Conservation (phyloP, 805 yeast species). For the Candida ponderosae region DNA sequence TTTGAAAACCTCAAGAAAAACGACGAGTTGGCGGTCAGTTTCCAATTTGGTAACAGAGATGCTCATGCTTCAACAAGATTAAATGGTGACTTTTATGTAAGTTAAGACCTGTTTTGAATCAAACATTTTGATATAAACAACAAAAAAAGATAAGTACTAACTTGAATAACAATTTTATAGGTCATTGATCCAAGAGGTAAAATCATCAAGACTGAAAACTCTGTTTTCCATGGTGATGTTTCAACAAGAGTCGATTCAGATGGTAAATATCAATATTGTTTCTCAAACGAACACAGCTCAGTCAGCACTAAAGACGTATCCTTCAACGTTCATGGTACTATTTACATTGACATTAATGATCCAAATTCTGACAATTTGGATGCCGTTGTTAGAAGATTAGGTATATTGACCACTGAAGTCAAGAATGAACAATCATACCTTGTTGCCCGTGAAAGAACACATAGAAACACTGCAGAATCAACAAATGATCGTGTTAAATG, state of each 20-base stretch:
- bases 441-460: slow-evolving; percentile 93
- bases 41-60: slow-evolving; percentile 91
- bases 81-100: slow-evolving; percentile 48
- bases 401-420: slow-evolving; percentile 74
- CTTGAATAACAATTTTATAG: slow-evolving; percentile 1
- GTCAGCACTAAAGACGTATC: slow-evolving; percentile 82
- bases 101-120: no score
- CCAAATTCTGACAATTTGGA: slow-evolving; percentile 76
- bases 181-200: slow-evolving; percentile 30
- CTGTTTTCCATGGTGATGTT: slow-evolving; percentile 76
- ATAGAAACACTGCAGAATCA: slow-evolving; percentile 97
- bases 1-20: slow-evolving; percentile 74
- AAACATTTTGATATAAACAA: no score
- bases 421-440: slow-evolving; percentile 88
- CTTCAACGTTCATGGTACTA: slow-evolving; percentile 89
- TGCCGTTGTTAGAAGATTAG: slow-evolving; percentile 68
- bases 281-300: slow-evolving; percentile 75
- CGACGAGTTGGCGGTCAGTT: slow-evolving; percentile 81
- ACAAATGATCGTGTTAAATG: slow-evolving; percentile 95
- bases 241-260: slow-evolving; percentile 51
- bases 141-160: neutral
- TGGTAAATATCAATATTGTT: slow-evolving; percentile 85
- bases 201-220: slow-evolving; percentile 40
- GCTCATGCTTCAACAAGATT: slow-evolving; percentile 60
- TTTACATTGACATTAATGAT: slow-evolving; percentile 74